Conservation (phyloP, 352 stramenopile genomes). For the Globisporangium camurandrum region DNA sequence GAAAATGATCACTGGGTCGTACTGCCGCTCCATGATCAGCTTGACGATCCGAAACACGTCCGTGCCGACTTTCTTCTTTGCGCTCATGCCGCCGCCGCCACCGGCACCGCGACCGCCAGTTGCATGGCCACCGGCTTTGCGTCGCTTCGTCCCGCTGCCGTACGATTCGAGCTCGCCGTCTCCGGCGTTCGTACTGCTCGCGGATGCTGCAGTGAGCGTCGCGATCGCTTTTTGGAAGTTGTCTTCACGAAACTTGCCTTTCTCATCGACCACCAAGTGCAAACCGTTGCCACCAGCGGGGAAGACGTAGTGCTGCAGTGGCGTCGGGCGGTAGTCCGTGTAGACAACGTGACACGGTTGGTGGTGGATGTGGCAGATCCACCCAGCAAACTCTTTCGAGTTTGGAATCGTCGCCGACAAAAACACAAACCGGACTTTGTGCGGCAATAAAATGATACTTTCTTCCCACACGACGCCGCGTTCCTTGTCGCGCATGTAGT, state of each 20-base stretch:
- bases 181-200: conserved; percentile 45
- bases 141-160: conserved; percentile 67
- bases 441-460: conserved; percentile 97
- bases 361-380: conserved; percentile 99
- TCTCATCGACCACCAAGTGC: conserved; percentile 99
- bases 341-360: conserved; percentile 99
- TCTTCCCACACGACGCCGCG: conserved; percentile 98
- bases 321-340: conserved; percentile 98
- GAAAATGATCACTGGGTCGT: conserved; percentile 99
- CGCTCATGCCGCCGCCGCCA: conserved; percentile 23
- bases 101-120: conserved; percentile 21
- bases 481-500: conserved; percentile 99
- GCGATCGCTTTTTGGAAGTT: conserved; percentile 95
- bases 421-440: conserved; percentile 99
- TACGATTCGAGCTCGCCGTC: conserved; percentile 75
- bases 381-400: conserved; percentile 93
- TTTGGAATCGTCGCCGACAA: conserved; percentile 99
- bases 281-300: conserved; percentile 94
- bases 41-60: conserved; percentile 98
- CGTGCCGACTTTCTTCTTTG: conserved; percentile 90
- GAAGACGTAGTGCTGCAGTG: conserved; percentile 99
- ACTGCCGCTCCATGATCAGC: conserved; percentile 95
- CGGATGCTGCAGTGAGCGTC: conserved; percentile 52
- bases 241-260: conserved; percentile 96
- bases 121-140: too few species aligned